phyloP scores from a whole-genome alignment of 768 basidiomycete species.

The Russula virescens region DNA sequence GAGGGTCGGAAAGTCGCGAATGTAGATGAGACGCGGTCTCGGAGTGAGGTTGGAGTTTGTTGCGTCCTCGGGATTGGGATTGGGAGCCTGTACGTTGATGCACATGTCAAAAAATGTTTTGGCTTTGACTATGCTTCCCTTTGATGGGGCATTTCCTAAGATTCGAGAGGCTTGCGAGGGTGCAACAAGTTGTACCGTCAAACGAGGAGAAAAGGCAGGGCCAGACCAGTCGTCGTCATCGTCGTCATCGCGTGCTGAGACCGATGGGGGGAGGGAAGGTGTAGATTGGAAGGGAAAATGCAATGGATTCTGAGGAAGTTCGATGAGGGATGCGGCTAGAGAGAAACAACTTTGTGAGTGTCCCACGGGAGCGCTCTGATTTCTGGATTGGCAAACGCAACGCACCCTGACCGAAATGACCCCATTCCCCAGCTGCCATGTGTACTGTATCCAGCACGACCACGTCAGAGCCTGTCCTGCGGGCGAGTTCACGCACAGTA shows the following conservation, averaged over 20 bases:
- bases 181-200: slow-evolving; percentile 44
- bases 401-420: slow-evolving; percentile 73
- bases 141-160: slow-evolving; percentile 4
- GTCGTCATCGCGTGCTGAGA: slow-evolving; percentile 35
- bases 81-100: slow-evolving; percentile 49
- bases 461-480: slow-evolving; percentile 70
- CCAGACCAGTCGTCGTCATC: slow-evolving; percentile 40
- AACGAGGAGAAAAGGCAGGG: slow-evolving; percentile 31
- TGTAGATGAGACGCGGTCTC: slow-evolving; percentile 71
- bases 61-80: too few relatives aligned
- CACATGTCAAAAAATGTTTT: slow-evolving; percentile 74
- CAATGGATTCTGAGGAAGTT: slow-evolving; percentile 68
- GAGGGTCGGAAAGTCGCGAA: slow-evolving; percentile 77
- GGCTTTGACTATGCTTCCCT: slow-evolving; percentile 36
- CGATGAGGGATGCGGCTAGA: slow-evolving; percentile 62
- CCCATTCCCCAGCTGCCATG: slow-evolving; percentile 84
- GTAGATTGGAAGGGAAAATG: slow-evolving; percentile 46
- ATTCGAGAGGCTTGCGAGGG: slow-evolving; percentile 29
- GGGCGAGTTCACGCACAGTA: slow-evolving; percentile 73
- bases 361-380: neutral
- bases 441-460: slow-evolving; percentile 80
- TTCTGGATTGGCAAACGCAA: neutral
- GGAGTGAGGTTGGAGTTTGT: slow-evolving; percentile 20
- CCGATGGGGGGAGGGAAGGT: slow-evolving; percentile 28
- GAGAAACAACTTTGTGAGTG: neutral